These are phyloP conservation scores for Podospora appendiculata DNA, from an alignment of 495 filamentous ascomycete species.

Conservation along the genomic window DNA sequence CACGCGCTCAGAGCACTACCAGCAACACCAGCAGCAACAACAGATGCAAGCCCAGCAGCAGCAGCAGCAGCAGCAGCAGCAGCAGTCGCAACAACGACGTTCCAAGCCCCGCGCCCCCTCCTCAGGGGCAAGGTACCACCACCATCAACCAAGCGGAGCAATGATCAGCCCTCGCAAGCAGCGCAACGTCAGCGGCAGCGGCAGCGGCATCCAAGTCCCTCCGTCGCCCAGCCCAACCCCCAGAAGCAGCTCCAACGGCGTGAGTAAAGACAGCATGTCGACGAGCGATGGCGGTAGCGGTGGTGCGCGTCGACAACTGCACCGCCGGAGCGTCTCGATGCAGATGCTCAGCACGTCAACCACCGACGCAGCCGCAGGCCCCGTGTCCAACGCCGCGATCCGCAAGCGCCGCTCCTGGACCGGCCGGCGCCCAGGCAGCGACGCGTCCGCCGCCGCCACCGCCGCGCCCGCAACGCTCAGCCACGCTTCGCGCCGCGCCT, in stretches of 20 bases:
- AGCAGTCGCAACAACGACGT: conserved; percentile 14
- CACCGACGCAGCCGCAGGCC: not conserved
- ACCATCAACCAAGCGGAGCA: conserved; percentile 2
- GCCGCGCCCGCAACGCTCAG: too few relatives aligned
- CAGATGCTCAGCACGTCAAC: conserved; percentile 12
- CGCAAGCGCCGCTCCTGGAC: conserved; percentile 22
- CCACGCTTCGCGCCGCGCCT: not conserved
- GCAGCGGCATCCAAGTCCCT: conserved; percentile 1
- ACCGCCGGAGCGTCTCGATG: conserved; percentile 20
- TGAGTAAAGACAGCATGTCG: not conserved
- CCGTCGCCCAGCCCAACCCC: conserved; percentile 7
- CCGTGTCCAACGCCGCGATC: conserved; percentile 5
- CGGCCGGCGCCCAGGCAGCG: not conserved
- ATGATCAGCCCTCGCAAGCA: conserved; percentile 30
- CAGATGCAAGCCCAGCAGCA: not conserved
- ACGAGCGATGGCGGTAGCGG: conserved; percentile 8
- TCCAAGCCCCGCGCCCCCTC: conserved; percentile 35
- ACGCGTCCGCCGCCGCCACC: too few relatives aligned
- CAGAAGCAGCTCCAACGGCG: conserved; percentile 8
- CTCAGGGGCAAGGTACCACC: conserved; percentile 31
- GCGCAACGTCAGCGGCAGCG: conserved; percentile 18
- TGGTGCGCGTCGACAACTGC: conserved; percentile 1
- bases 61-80: conserved; percentile 6
- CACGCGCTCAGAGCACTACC: not conserved
- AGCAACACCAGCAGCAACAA: not conserved